These are phyloP conservation scores for Jatropha multifida DNA, from an alignment of 441 rosid genomes.

Conservation along the genomic window DNA sequence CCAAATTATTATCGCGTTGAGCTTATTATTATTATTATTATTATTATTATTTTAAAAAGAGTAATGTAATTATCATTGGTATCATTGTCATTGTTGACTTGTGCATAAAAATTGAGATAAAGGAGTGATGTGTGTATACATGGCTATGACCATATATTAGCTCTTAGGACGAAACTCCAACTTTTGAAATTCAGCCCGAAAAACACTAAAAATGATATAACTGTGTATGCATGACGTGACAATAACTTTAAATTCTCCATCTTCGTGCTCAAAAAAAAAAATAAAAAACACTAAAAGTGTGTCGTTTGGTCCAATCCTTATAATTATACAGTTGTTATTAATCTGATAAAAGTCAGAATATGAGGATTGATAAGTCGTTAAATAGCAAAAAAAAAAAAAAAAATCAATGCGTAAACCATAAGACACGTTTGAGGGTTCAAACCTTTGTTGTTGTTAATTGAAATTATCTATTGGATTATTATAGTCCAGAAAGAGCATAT, in stretches of 20 bases:
- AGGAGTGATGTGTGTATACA: background rate
- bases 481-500: background rate
- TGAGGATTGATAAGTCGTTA: background rate
- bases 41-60: background rate
- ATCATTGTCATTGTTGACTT: background rate
- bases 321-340: too few relatives aligned
- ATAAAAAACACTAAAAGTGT: too few relatives aligned
- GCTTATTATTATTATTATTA: too few relatives aligned
- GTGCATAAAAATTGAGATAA: too few relatives aligned
- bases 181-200: constrained; percentile 4
- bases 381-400: background rate
- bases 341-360: background rate
- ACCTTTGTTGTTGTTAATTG: background rate
- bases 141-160: background rate
- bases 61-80: background rate
- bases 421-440: background rate
- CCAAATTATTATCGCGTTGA: background rate
- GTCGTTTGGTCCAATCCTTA: too few relatives aligned
- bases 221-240: too few relatives aligned
- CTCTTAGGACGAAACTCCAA: background rate
- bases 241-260: too few relatives aligned
- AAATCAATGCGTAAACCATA: constrained; percentile 7
- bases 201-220: too few relatives aligned
- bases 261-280: background rate
- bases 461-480: background rate